Conservation (phyloP, 2,329 filamentous ascomycete species). For the Claviceps sp. region DNA sequence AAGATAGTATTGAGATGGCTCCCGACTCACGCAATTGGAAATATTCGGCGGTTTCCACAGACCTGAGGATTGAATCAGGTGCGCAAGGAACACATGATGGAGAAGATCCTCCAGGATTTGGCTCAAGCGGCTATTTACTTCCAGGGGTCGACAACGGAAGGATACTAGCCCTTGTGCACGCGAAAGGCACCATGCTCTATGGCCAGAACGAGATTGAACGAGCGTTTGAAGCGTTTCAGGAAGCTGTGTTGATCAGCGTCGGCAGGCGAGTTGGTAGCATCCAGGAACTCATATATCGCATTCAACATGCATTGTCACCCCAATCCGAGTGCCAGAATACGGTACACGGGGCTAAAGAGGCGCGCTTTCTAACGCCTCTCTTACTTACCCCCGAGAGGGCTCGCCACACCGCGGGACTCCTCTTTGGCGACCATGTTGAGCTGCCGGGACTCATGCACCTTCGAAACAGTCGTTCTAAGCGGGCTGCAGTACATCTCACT, state of each 20-base stretch:
- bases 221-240: constrained; percentile 84
- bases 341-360: constrained; percentile 5
- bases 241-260: constrained; percentile 79
- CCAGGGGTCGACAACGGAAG: constrained; percentile 80
- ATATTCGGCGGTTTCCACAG: background rate
- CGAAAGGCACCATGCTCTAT: constrained; percentile 98
- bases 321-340: constrained; percentile 6
- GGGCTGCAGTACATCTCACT: constrained; percentile 77
- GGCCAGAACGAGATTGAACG: constrained; percentile 66
- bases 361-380: constrained; percentile 36
- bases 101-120: constrained; percentile 14
- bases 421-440: constrained; percentile 63
- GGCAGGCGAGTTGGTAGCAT: constrained; percentile 60
- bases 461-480: constrained; percentile 55
- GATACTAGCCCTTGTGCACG: constrained; percentile 85
- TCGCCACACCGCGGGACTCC: constrained; percentile 65
- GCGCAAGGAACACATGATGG: background rate
- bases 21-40: background rate
- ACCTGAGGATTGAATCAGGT: background rate
- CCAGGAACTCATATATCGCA: constrained; percentile 62
- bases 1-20: background rate
- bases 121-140: constrained; percentile 57
- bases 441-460: constrained; percentile 69
- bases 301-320: constrained; percentile 54
- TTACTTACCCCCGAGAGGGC: constrained; percentile 75